Evolutionary conservation across 306 rosid genomes (phyloP).

Genomic region (Cucurbita pepo): DNA sequence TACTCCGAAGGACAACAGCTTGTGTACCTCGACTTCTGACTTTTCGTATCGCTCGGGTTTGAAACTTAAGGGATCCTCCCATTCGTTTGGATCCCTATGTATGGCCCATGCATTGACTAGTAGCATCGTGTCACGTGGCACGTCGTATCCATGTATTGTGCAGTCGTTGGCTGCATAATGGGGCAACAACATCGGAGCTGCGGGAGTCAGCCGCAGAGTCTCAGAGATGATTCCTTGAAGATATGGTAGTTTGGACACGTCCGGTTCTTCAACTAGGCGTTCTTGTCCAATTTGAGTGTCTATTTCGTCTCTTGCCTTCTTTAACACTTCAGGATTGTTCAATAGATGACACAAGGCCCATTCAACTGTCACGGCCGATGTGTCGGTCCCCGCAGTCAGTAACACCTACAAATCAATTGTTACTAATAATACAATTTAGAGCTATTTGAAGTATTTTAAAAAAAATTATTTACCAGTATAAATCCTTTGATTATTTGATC

Average conservation of each 20-base stretch:
- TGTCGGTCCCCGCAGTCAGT: slow-evolving; percentile 37
- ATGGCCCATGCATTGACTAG: slow-evolving; percentile 48
- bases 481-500: slow-evolving; percentile 51
- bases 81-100: slow-evolving; percentile 29
- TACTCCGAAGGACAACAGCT: slow-evolving; percentile 29
- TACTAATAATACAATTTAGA: no score
- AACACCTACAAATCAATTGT: slow-evolving; percentile 16
- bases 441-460: no score
- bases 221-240: slow-evolving; percentile 29
- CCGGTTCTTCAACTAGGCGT: slow-evolving; percentile 23
- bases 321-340: slow-evolving; percentile 28
- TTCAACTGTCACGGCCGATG: slow-evolving; percentile 34
- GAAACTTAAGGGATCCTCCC: slow-evolving; percentile 29
- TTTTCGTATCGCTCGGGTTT: slow-evolving; percentile 31
- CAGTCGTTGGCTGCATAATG: slow-evolving; percentile 32
- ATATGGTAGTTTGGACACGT: slow-evolving; percentile 26
- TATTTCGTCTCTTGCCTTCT: slow-evolving; percentile 26
- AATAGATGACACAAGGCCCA: slow-evolving; percentile 44
- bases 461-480: slow-evolving; percentile 29
- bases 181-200: slow-evolving; percentile 24
- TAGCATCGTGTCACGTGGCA: slow-evolving; percentile 28
- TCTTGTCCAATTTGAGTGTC: slow-evolving; percentile 25
- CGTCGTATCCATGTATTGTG: slow-evolving; percentile 19
- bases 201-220: slow-evolving; percentile 29
- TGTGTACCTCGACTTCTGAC: background rate